phyloP scores from a whole-genome alignment of 148 eudicot genomes.

The Dianthus caryophyllus region DNA sequence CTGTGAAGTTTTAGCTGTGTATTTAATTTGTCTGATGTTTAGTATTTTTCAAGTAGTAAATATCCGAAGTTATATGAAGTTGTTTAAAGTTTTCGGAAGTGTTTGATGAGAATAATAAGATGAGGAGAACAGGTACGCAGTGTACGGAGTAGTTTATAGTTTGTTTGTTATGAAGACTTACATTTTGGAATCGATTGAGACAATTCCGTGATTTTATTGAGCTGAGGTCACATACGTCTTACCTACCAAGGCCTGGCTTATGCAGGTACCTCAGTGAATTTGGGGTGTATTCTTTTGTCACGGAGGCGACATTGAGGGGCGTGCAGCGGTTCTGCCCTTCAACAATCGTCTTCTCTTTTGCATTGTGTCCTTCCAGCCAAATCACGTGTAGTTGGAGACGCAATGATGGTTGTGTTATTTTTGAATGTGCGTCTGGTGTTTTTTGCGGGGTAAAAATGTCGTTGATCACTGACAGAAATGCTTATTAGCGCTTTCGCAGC shows the following conservation, averaged over 20 bases:
- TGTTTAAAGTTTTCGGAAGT: no score
- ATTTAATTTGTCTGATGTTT: no score
- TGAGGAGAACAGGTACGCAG: no score
- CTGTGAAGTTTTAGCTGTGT: no score
- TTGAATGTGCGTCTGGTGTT: background rate
- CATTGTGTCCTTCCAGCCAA: conserved; percentile 2
- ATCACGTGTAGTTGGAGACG: background rate
- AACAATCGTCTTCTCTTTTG: conserved; percentile 17
- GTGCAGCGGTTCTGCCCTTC: conserved; percentile 12
- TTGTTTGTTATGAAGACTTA: background rate
- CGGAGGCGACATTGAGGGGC: conserved; percentile 18
- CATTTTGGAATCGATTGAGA: background rate
- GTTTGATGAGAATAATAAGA: no score
- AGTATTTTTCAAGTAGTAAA: no score
- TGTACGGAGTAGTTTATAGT: background rate
- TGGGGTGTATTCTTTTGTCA: conserved; percentile 18
- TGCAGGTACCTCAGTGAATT: conserved; percentile 18
- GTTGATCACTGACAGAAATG: background rate
- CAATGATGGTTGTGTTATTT: background rate
- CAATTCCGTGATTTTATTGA: background rate
- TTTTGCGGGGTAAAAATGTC: background rate
- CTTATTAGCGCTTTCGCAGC: background rate
- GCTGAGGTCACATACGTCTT: conserved; percentile 1
- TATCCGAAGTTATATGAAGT: no score
- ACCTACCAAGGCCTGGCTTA: conserved; percentile 14